Base-by-base conservation (phyloP, 257 asterid genomes). In the Gardenia jasminoides region DNA sequence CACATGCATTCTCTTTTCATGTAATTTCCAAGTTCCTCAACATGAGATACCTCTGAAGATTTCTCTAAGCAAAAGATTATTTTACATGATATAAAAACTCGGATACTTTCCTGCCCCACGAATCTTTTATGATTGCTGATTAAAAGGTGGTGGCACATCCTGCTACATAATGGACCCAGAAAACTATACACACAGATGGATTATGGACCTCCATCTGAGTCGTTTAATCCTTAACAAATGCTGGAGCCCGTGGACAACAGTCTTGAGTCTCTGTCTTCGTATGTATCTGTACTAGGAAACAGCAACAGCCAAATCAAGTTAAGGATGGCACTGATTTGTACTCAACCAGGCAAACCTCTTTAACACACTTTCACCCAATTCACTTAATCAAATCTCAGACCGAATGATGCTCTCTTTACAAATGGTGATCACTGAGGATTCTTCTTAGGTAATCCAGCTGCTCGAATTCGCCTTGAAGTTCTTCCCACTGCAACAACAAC, bases 401-500 rank as follows among this genome's bases (percentile, higher is more conserved):
- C n/a, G 22, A 17, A 31, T 68, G 17, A 3, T 22, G 41, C 31
- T 30, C 52, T 71, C 73, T 76, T 64, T 65, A 28, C 80, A 84
- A 67, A 86, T 71, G 79, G 79, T 77, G 77, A 79, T 85, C 84
- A 28, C 80, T 74, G n/a, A 95, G 90, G 68, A 88, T 80, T 80
- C 80, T 86, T 56, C 94, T 88, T 33, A 95, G 98, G 85, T 89
- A 89, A 30, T 93, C 96, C 9, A 93, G 88, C 88, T 95, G 99
- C 89, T 91, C 90, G 43, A 87, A 90, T 81, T 84, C 97, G 46
- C 99, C 99, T 82, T 82, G 87, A 82, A 93, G 85, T 82, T 90
- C 93, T 89, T 93, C 99, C 99, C 99, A 95, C 99, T 95, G 95
- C 93, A 82, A 61, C 46, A 73, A 22, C 46, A 82, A 61, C 70